Conservation (phyloP, 345 rosid genomes). For the Citropsis articulata region DNA sequence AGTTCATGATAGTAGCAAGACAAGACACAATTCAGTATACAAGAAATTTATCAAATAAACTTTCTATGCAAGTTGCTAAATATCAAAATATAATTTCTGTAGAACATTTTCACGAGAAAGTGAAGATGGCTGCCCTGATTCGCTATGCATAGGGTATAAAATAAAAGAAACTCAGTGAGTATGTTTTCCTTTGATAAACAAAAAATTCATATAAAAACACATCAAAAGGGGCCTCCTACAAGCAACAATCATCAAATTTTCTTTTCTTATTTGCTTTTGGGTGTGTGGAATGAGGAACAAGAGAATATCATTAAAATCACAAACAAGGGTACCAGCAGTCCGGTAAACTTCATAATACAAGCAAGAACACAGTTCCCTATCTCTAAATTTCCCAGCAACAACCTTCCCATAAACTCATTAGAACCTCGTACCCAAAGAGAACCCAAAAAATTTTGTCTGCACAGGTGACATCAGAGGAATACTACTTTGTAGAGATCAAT, state of each 20-base stretch:
- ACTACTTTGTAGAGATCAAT: not conserved
- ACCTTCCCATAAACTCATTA: not conserved
- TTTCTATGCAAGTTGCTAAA: not conserved
- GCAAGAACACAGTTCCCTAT: not conserved
- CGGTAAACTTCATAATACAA: not conserved
- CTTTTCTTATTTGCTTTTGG: not conserved
- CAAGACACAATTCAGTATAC: not conserved
- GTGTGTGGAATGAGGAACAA: not conserved
- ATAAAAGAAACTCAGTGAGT: not conserved
- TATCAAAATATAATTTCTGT: not conserved
- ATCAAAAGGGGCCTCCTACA: not conserved
- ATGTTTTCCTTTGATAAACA: not conserved
- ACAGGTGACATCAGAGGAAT: not conserved
- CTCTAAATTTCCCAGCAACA: not conserved
- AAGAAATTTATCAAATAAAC: not conserved
- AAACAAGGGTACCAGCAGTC: not conserved
- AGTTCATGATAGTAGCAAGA: not conserved
- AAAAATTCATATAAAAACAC: not conserved
- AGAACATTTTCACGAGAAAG: not conserved
- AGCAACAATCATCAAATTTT: not conserved
- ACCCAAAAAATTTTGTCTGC: not conserved
- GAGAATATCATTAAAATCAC: not conserved
- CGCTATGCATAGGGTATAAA: not conserved
- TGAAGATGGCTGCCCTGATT: not conserved
- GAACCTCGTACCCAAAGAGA: not conserved